A percentile compares a stretch with the other conserved stretches of the same genome.
Conservation (phyloP, 2,329 filamentous ascomycete species). For the Lasiodiplodia hormozganensis region DNA sequence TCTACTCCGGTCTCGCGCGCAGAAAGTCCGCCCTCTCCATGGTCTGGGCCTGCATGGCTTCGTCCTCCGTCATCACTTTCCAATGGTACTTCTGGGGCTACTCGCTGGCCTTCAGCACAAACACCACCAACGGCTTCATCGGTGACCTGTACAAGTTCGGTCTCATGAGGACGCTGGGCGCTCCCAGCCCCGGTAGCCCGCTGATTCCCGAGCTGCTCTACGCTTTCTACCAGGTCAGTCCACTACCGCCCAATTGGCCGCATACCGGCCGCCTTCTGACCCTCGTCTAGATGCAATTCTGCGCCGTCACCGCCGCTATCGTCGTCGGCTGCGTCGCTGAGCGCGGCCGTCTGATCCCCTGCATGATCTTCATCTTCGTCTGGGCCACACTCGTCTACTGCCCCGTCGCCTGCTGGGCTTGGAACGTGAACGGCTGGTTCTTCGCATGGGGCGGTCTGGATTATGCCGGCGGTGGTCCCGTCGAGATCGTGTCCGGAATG, state of each 20-base stretch:
- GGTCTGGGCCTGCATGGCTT: conserved; percentile 97
- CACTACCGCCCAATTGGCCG: conserved; percentile 11
- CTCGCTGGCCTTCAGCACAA: conserved; percentile 86
- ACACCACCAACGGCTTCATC: conserved; percentile 87
- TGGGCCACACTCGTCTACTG: conserved; percentile 99
- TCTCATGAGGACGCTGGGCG: conserved; percentile 80
- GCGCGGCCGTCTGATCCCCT: conserved; percentile 88
- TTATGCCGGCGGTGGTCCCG: conserved; percentile 94
- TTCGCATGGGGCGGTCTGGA: conserved; percentile 91
- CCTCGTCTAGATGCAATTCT: conserved; percentile 85
- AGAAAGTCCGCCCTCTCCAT: conserved; percentile 96
- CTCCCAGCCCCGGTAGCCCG: conserved; percentile 86
- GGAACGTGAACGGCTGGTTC: conserved; percentile 94
- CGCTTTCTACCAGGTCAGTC: conserved; percentile 84
- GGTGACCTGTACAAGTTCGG: conserved; percentile 90
- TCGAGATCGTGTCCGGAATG: conserved; percentile 95
- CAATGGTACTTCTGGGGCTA: conserved; percentile 99
- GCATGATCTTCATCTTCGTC: conserved; percentile 93
- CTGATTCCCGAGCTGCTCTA: conserved; percentile 90
- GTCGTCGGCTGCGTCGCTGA: conserved; percentile 92
- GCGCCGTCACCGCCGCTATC: conserved; percentile 88
- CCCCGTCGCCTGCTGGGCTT: conserved; percentile 94
- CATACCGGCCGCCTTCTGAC: conserved; percentile 32
- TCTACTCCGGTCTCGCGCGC: conserved; percentile 96
- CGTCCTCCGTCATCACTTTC: conserved; percentile 88